Conservation (phyloP, 169 alveolate genomes). For the Miamiensis avidus region DNA sequence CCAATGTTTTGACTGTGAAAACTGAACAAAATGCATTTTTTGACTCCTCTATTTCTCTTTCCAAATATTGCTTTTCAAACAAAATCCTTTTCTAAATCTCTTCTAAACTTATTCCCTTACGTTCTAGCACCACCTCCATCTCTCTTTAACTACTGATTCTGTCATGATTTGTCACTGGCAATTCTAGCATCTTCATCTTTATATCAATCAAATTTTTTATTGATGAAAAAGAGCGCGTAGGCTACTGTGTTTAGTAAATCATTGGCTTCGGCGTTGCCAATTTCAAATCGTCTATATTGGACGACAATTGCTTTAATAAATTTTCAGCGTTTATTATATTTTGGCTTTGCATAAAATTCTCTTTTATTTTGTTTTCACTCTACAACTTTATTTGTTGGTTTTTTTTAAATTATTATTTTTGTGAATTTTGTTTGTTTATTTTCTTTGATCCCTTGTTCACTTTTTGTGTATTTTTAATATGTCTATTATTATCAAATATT, state of each 20-base stretch:
- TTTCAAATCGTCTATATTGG: not conserved
- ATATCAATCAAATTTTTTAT: not conserved
- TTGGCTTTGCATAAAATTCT: not conserved
- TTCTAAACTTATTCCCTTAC: not conserved
- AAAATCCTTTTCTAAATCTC: not conserved
- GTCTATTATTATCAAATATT: too few relatives aligned
- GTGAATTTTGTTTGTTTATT: too few relatives aligned
- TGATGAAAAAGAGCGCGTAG: not conserved
- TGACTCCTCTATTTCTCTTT: not conserved
- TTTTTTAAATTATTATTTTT: too few relatives aligned
- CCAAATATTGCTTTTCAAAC: not conserved
- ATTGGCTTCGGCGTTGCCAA: not conserved
- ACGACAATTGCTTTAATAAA: not conserved
- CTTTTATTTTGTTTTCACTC: too few relatives aligned
- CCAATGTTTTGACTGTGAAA: not conserved
- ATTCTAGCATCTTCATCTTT: not conserved
- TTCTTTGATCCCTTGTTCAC: too few relatives aligned
- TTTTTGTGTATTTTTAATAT: too few relatives aligned
- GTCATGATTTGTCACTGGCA: not conserved
- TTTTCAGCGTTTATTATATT: not conserved
- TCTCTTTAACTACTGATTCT: not conserved
- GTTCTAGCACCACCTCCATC: not conserved
- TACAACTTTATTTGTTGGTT: too few relatives aligned
- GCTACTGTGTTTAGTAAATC: too few relatives aligned
- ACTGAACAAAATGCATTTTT: not conserved